Base-by-base conservation (phyloP, 2,329 filamentous ascomycete genomes). In the Parasarocladium wereldwijsianum region DNA sequence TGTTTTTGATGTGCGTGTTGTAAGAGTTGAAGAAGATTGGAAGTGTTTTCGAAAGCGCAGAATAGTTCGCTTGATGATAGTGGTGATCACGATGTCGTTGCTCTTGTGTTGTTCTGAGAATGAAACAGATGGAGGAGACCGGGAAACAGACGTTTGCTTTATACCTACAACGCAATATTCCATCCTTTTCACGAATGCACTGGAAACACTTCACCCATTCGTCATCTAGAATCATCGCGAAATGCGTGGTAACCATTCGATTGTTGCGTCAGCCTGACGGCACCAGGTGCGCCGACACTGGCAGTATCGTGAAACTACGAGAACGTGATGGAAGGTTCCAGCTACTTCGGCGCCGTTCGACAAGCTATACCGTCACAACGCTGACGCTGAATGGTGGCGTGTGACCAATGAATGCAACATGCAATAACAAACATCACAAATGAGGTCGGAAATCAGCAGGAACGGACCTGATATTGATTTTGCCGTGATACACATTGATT, bases 281-380 rank as follows among this genome's bases (percentile, higher is more conserved):
- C n/a, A n/a, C n/a, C n/a, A n/a, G n/a, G n/a, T n/a, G n/a, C n/a
- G n/a, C n/a, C n/a, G n/a, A n/a, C n/a, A n/a, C n/a, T n/a, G n/a
- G n/a, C n/a, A n/a, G n/a, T n/a, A n/a, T n/a, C 25, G 13, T n/a
- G 34, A 12, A 11, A 26, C 6, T 28, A 36, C 36, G 37, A 33
- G 40, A 38, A 19, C 33, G 25, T 26, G 19, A 35, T 45, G 38
- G 51, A 54, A 53, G 14, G 12, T 36, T 36, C 35, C 29, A 38
- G 39, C 17, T 32, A 13, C 26, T 34, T 23, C 33, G 11, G 21
- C 14, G 8, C 28, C 8, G 9, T 14, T 12, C 26, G 24, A n/a
- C n/a, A n/a, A n/a, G n/a, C n/a, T n/a, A n/a, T n/a, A n/a, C n/a
- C n/a, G n/a, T n/a, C n/a, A n/a, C n/a, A n/a, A n/a, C n/a, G n/a